Evolutionary conservation across 345 rosid genomes (phyloP), one percentile per base, ranked within the genome.

Genomic region (Cardamine occulta): DNA sequence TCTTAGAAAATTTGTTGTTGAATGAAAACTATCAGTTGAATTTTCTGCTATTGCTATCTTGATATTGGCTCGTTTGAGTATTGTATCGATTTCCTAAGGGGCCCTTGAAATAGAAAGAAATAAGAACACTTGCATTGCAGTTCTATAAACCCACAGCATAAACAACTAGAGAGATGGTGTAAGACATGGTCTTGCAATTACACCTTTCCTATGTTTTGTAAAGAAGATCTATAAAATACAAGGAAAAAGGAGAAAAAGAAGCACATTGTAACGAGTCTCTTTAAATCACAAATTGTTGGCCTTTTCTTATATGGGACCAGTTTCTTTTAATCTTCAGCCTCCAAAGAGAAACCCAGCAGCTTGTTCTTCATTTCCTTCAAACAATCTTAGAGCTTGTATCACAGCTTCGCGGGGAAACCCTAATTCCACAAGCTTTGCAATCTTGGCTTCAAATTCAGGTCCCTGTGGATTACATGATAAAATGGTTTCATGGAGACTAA

Each of bases 291-390:
- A 66, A 48, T 65, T 39, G 68, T 65, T 45, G 76, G 76, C 66
- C 31, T 28, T 52, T 53, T 48, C 34, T 39, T 49, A 29, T 32
- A 44, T 17, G 34, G 4, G n/a, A 42, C 69, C 63, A 61, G 19
- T 68, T 68, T 14, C 5, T 23, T 29, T n/a, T 28, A 12, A 39
- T 42, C 77, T 74, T 88, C 78, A 95, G 64, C 97, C 90, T 34
- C 92, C 99, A 47, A 95, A 95, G 59, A 92, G 97, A 82, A 86
- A 92, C 17, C 94, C 96, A 26, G 98, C 99, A 11, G 98, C 99
- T 77, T 90, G 99, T 39, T 95, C 99, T 82, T 95, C 99, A 55
- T 90, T 92, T 60, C 94, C 97, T 23, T 88, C 71, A 67, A 85
- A 92, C 48, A 92, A 73, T 82, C 83, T 84, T n/a, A 95, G 97